Base-by-base conservation (phyloP, 805 yeast genomes). In the Danielozyma ontarioensis region DNA sequence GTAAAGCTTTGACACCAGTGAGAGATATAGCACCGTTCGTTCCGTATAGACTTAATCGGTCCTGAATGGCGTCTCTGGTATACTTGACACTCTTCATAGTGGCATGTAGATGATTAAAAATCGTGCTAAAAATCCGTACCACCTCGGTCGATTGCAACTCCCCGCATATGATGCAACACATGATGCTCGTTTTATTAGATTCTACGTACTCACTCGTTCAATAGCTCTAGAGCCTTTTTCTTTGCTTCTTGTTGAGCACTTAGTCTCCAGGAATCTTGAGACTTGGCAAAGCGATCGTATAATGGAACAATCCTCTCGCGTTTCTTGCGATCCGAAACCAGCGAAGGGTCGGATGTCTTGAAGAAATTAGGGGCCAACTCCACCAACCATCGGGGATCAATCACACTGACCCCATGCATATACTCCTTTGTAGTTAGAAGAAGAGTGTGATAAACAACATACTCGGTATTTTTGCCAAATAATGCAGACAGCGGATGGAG, bases 401-500 rank as follows among this genome's bases (percentile, higher is more conserved):
- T 76, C n/a, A 74, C 72, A 13, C 89, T 83, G 18, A 83, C 80
- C 46, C 87, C 87, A 35, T 93, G 83, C 96, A 90, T 87, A 51
- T 84, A 93, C 66, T 90, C 97, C 50, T 80, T 79, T 12, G 83
- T 74, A 0, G 98, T 90, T 43, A 87, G 68, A 19, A 88, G 74
- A 33, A 88, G 68, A 21, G 88, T 83, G 49, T 88, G 88, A 49
- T 86, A 89, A 6, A 90, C 56, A 28, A 88, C 82, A 59, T 85
- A 86, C 39, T 83, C 90, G 10, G 90, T 84, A 24, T 70, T 72
- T 36, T 62, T 62, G 12, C 72, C 71, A 50, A 72, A 76, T 13
- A 90, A 55, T 3, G 87, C 62, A 39, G 94, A 83, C 2, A 95
- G 83, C 1, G 98, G 98, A 54, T 90, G 97, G 38, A 90, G 71